Evolutionary conservation across 768 basidiomycete species (phyloP).

Genomic region (Phylloporus sp.): DNA sequence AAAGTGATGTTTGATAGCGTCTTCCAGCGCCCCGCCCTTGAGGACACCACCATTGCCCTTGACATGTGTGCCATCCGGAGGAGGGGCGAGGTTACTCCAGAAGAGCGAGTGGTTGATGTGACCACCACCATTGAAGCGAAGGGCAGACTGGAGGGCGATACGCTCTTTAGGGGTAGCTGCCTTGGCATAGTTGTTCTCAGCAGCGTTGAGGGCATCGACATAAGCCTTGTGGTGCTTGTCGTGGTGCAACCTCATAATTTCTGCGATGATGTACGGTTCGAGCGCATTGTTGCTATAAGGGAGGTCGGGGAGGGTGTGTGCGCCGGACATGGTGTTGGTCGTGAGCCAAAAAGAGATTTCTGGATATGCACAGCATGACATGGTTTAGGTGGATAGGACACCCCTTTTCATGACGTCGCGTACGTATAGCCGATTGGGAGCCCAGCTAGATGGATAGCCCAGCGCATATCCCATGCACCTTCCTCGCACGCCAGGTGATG

Average conservation of each 20-base stretch:
- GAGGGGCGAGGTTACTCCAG: conserved; percentile 90
- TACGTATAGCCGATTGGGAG: conserved; percentile 15
- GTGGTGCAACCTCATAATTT: conserved; percentile 96
- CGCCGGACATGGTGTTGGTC: conserved; percentile 35
- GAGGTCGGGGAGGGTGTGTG: conserved; percentile 65
- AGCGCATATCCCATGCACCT: conserved; percentile 30
- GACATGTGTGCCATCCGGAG: conserved; percentile 39
- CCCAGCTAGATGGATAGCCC: conserved; percentile 32
- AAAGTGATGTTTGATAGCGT: conserved; percentile 60
- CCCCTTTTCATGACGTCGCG: conserved; percentile 29
- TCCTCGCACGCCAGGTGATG: conserved; percentile 16
- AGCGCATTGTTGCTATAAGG: conserved; percentile 86
- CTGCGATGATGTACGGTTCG: conserved; percentile 83
- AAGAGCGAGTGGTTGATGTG: conserved; percentile 96
- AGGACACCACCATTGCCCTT: conserved; percentile 64
- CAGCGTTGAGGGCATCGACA: conserved; percentile 65
- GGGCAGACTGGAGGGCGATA: conserved; percentile 25
- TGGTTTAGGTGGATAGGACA: background rate
- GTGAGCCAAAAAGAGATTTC: background rate
- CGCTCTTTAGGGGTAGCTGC: conserved; percentile 58
- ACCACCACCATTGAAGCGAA: conserved; percentile 28
- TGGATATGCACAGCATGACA: conserved; percentile 21
- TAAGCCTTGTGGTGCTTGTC: conserved; percentile 96
- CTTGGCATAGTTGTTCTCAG: conserved; percentile 73
- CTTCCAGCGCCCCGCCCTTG: conserved; percentile 64